Percentiles rank a stretch among this genome's conserved stretches.
Conservation (phyloP, 75 land plant species). For the Cunninghamia lanceolata region DNA sequence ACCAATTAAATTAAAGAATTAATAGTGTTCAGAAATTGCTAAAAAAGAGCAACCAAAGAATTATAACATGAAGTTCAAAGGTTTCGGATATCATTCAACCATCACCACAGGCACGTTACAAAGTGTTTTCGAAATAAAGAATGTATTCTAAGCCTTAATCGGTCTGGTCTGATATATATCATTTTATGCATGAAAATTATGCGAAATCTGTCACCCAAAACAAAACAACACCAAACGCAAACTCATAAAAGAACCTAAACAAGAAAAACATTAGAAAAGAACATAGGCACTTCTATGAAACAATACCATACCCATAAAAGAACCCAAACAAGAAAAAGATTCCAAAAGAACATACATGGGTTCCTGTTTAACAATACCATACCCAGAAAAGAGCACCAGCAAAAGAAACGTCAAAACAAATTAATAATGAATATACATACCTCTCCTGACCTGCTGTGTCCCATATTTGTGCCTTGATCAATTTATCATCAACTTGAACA, state of each 20-base stretch:
- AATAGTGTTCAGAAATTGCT: no score
- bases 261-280: no score
- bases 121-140: background rate
- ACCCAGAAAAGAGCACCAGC: background rate
- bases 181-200: background rate
- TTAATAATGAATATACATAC: background rate
- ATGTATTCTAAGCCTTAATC: background rate
- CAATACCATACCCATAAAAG: background rate
- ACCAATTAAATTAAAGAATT: no score
- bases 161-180: background rate
- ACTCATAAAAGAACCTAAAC: background rate
- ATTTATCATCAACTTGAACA: slow-evolving; percentile 18
- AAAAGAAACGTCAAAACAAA: background rate
- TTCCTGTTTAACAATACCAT: background rate
- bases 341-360: no score
- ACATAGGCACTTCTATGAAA: background rate
- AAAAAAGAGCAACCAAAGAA: background rate
- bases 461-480: slow-evolving; percentile 28
- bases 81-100: background rate
- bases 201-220: background rate
- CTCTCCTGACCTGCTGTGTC: slow-evolving; percentile 28
- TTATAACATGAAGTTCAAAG: background rate
- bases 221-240: background rate
- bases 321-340: background rate
- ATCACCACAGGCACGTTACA: background rate